Evolutionary conservation across 1,139 yeast species (phyloP), one percentile per base, ranked within the genome.

Genomic region (Suhomyces taliae): DNA sequence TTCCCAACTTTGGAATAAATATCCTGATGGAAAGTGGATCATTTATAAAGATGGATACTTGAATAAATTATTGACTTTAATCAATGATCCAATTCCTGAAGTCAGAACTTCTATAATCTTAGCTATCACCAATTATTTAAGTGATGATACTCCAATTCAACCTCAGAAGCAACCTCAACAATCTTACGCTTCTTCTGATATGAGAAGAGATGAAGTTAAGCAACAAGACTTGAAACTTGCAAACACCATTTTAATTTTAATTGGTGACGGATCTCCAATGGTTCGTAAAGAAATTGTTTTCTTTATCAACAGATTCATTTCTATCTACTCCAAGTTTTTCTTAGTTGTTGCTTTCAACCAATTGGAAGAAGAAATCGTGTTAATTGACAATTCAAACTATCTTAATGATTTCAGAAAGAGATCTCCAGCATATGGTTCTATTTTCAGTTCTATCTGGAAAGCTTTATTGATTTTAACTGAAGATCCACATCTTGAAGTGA

Each of bases 61-160:
- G 31, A 81, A 73, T 34, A 77, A 79, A 52, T 64, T 93, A 35
- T 64, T 83, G 34, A 69, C 72, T 34, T 69, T 88, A 42, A 72
- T 90, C 32, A 81, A 79, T 52, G 98, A 93, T 62, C 97, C 97
- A 0, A 90, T 91, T 40, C 97, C 99, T 0, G 99, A 93, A 64
- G 96, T 93, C 0, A 75, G 99, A 50, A 86, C 97, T 0, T 89
- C 98, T 0, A 82, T 90, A 9, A 72, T 93, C 9, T 72, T 85
- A 41, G 89, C 96, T 0, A 68, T 93, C 42, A 82, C 91, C 2
- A 82, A 83, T 33, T 89, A 86, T 60, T 66, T 90, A 34, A 81
- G 87, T 7, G 82, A 74, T 29, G 46, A 57, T 8, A 34, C 57
- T 12, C 41, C 46, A 34, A 41, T 41, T n/a, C 59, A 50, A 36